A percentile compares a stretch with the other conserved stretches of the same genome.
Evolutionary conservation across 495 filamentous ascomycete genomes (phyloP).

Genomic region (Penicillium herquei): DNA sequence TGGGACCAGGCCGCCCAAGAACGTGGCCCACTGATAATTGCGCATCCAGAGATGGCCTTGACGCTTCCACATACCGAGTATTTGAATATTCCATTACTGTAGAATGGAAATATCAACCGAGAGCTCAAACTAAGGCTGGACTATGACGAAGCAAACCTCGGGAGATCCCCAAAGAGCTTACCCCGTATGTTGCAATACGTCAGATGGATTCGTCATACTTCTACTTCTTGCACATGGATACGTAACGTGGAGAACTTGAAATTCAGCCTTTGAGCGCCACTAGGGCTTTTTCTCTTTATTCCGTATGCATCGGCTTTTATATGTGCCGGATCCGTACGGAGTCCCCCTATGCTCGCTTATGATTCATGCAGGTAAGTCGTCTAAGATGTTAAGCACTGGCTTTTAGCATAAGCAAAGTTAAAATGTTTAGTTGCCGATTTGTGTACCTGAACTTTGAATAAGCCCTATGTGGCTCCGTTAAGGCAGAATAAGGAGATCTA

Average conservation of each 20-base stretch:
- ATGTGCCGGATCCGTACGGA: too few relatives aligned
- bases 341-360: too few relatives aligned
- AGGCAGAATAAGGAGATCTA: not conserved
- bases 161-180: not conserved
- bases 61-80: not conserved
- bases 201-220: not conserved
- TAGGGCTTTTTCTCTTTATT: too few relatives aligned
- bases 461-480: not conserved
- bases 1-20: too few relatives aligned
- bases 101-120: not conserved
- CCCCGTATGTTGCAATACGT: not conserved
- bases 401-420: too few relatives aligned
- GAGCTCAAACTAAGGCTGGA: not conserved
- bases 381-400: too few relatives aligned
- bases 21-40: not conserved
- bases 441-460: not conserved
- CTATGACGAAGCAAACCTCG: not conserved
- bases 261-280: not conserved
- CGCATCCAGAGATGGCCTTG: not conserved
- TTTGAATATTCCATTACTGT: not conserved
- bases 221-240: not conserved
- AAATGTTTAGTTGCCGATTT: not conserved
- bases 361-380: too few relatives aligned
- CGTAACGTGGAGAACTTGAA: not conserved
- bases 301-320: too few relatives aligned